phyloP scores from a whole-genome alignment of 176 grass and related monocot species.

The Calamus simplicifolius region DNA sequence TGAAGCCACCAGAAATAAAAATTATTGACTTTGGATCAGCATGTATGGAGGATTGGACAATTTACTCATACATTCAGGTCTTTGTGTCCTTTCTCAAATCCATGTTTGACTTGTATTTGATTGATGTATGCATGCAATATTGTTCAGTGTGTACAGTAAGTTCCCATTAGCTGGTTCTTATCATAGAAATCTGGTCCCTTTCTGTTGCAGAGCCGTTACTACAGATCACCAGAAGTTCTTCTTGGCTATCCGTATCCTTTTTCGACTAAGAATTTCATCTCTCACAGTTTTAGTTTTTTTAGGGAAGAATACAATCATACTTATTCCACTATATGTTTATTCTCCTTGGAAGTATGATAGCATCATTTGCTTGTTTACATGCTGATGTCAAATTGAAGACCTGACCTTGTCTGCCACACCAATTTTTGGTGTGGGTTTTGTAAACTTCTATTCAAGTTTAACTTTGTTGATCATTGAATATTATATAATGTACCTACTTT shows the following conservation, averaged over 20 bases:
- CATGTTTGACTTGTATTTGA: too few relatives aligned
- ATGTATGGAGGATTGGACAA: constrained; percentile 84
- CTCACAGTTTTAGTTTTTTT: too few relatives aligned
- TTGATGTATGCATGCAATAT: too few relatives aligned
- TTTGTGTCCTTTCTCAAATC: not conserved
- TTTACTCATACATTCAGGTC: constrained; percentile 99
- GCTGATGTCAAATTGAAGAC: not conserved
- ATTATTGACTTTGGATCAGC: constrained; percentile 99
- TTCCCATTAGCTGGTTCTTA: constrained; percentile 20
- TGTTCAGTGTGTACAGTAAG: not conserved
- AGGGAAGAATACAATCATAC: too few relatives aligned
- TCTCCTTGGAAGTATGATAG: not conserved
- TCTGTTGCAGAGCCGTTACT: constrained; percentile 93
- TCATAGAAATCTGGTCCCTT: constrained; percentile 29
- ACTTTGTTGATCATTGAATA: too few relatives aligned
- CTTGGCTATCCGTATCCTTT: constrained; percentile 99
- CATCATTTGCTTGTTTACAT: not conserved
- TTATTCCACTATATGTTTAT: not conserved
- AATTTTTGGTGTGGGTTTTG: too few relatives aligned
- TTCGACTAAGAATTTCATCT: not conserved
- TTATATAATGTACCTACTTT: constrained; percentile 8
- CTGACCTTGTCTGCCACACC: too few relatives aligned
- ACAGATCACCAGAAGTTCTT: constrained; percentile 95
- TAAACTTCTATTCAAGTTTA: too few relatives aligned
- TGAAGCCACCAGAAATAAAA: constrained; percentile 86